Conservation (phyloP, 208 protist species). For the Novymonas esmeraldas region DNA sequence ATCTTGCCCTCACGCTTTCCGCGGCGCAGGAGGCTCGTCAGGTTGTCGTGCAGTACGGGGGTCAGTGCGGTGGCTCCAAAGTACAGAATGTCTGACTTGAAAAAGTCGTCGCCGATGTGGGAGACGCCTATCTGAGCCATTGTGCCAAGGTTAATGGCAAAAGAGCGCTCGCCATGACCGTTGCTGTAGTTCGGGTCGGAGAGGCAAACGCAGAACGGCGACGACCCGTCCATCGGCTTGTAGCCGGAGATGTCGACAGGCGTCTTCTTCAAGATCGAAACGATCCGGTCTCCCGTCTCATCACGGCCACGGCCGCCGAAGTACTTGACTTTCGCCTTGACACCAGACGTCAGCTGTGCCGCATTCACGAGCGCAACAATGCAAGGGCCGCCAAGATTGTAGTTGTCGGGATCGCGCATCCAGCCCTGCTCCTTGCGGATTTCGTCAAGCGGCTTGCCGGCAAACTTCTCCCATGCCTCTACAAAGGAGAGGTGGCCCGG, state of each 20-base stretch:
- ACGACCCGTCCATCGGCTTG: conserved; percentile 2
- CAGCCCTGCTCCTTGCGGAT: conserved; percentile 28
- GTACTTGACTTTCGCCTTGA: conserved; percentile 18
- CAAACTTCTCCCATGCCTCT: conserved; percentile 30
- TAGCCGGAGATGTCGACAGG: conserved; percentile 22
- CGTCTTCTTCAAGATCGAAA: conserved; percentile 22
- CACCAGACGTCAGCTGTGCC: conserved; percentile 16
- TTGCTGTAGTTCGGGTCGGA: conserved; percentile 33
- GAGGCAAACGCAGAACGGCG: conserved; percentile 20
- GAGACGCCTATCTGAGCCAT: conserved; percentile 1
- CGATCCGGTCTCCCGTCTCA: conserved; percentile 12
- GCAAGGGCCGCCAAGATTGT: conserved; percentile 31
- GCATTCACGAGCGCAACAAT: conserved; percentile 30
- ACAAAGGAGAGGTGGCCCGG: conserved; percentile 30
- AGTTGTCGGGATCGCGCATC: conserved; percentile 18
- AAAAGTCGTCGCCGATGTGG: conserved; percentile 26
- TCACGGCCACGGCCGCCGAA: conserved; percentile 22
- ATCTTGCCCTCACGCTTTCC: conserved; percentile 25
- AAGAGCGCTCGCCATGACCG: conserved; percentile 32
- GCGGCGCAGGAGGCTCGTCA: conserved; percentile 27
- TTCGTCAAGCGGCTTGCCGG: conserved; percentile 20
- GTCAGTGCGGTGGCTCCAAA: conserved; percentile 29
- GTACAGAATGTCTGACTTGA: conserved; percentile 31
- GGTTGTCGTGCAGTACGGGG: conserved; percentile 27
- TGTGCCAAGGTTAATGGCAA: conserved; percentile 35